phyloP scores from a whole-genome alignment of 2,329 filamentous ascomycete genomes.

The Neopestalotiopsis clavispora region DNA sequence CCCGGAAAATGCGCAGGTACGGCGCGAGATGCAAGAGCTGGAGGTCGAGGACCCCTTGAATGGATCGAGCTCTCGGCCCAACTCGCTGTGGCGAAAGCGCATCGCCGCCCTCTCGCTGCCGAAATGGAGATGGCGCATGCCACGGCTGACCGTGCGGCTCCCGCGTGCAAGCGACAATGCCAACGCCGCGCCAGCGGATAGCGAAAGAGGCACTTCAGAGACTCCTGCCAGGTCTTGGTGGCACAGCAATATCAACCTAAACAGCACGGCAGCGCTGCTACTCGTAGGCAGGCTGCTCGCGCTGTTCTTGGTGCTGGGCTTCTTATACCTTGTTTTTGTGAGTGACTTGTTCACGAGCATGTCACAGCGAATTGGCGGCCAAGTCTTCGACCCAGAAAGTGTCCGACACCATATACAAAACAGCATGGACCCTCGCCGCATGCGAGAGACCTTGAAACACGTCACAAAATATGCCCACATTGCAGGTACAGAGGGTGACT shows the following conservation, averaged over 20 bases:
- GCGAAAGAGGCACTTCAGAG: slow-evolving; percentile 23
- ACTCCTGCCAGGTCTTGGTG: slow-evolving; percentile 32
- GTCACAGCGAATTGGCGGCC: slow-evolving; percentile 64
- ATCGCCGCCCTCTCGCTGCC: slow-evolving; percentile 56
- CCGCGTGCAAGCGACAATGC: slow-evolving; percentile 42
- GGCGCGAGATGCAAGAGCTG: slow-evolving; percentile 87
- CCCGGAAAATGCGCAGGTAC: slow-evolving; percentile 68
- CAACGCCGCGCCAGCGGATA: slow-evolving; percentile 25
- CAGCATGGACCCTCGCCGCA: slow-evolving; percentile 70
- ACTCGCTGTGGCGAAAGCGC: slow-evolving; percentile 56
- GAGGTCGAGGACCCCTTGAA: slow-evolving; percentile 75
- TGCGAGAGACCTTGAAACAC: slow-evolving; percentile 76
- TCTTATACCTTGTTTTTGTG: slow-evolving; percentile 85
- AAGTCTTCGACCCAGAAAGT: slow-evolving; percentile 83
- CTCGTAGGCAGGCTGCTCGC: slow-evolving; percentile 76
- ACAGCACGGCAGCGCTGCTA: slow-evolving; percentile 55
- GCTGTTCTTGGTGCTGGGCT: slow-evolving; percentile 73
- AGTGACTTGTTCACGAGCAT: slow-evolving; percentile 79
- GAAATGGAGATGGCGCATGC: slow-evolving; percentile 60
- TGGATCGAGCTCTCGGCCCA: slow-evolving; percentile 32
- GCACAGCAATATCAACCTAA: slow-evolving; percentile 47
- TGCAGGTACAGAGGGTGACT: slow-evolving; percentile 93
- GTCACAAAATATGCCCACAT: slow-evolving; percentile 87
- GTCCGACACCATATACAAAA: slow-evolving; percentile 77
- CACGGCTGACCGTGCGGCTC: slow-evolving; percentile 53